Base-by-base conservation (phyloP, 805 yeast genomes). In the Zygotorulaspora sp. region DNA sequence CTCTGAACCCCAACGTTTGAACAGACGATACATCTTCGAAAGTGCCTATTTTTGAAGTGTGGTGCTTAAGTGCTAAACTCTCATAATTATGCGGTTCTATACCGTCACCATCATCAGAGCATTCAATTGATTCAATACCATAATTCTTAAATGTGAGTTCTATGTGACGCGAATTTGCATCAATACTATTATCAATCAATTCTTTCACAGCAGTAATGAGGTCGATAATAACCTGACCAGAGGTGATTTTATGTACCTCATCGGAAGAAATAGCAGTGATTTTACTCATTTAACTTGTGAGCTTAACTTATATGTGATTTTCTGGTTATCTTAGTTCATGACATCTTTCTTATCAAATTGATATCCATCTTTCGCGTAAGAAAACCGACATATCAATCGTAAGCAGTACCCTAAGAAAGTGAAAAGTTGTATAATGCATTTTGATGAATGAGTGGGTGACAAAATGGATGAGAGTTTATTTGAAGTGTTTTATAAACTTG, bases 191-290 rank as follows among this genome's bases (percentile, higher is more conserved):
- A 52, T 90, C 98, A 2, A 92, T 70, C 1, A 89, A 63, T 57
- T 90, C 98, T 55, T 90, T 90, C 20, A 83, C 78, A 0, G 85
- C 83, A 0, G 90, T 77, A 0, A 76, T 68, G 29, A 92, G 62
- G 50, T 85, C 95, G 4, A 80, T 74, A 9, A 92, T 83, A 10
- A 92, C 97, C 58, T 92, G 98, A 0, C 96, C 96, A 0, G 97
- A 86, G 0, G 96, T 87, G 40, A 90, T 77, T 42, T 72, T 68
- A 47, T 83, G 85, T 5, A 88, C 71, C 48, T 89, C 95, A 7
- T 51, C 49, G 1, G 47, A 46, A 23, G 66, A 67, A 18, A 79
- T 74, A 4, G 67, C 66, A 22, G 52, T 41, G 11, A 69, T 62
- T 33, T 40, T 44, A 24, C 43, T 26, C 51, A 46, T 45, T 15